A percentile compares a stretch with the other conserved stretches of the same genome.
Conservation (phyloP, 1,139 yeast genomes). For the Magnusiomyces magnusii region DNA sequence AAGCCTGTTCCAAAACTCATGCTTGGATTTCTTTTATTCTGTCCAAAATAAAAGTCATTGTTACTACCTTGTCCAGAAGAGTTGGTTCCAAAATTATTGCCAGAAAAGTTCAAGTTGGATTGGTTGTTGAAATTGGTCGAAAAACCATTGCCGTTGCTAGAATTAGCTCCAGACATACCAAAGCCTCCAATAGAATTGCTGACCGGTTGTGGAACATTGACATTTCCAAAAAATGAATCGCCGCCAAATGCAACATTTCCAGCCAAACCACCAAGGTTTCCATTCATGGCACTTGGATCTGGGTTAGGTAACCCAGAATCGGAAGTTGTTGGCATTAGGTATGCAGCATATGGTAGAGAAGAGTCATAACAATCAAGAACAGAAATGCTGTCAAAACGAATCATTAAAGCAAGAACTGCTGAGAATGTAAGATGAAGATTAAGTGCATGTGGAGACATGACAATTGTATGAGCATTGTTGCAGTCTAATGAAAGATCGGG, state of each 20-base stretch:
- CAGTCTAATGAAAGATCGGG: not conserved
- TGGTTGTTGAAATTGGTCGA: not conserved
- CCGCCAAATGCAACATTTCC: not conserved
- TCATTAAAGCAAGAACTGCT: slow-evolving; percentile 2
- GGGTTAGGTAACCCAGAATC: not conserved
- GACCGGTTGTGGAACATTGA: not conserved
- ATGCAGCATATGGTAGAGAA: not conserved
- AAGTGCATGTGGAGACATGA: not conserved
- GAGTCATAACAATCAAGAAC: not conserved
- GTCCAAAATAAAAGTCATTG: not conserved
- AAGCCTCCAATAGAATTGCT: not conserved
- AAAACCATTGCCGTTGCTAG: not conserved
- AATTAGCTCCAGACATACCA: not conserved
- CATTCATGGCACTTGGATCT: not conserved
- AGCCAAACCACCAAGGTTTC: not conserved
- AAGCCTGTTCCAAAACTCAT: not conserved
- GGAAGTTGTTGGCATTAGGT: not conserved
- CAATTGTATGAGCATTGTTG: not conserved
- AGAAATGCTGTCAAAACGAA: slow-evolving; percentile 1
- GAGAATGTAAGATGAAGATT: slow-evolving; percentile 6
- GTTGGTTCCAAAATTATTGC: not conserved
- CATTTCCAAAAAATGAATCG: not conserved
- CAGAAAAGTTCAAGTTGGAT: not conserved
- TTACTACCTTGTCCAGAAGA: not conserved
- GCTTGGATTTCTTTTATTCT: not conserved